phyloP scores from a whole-genome alignment of 2,329 filamentous ascomycete species.

The Aspergillus fischeri region DNA sequence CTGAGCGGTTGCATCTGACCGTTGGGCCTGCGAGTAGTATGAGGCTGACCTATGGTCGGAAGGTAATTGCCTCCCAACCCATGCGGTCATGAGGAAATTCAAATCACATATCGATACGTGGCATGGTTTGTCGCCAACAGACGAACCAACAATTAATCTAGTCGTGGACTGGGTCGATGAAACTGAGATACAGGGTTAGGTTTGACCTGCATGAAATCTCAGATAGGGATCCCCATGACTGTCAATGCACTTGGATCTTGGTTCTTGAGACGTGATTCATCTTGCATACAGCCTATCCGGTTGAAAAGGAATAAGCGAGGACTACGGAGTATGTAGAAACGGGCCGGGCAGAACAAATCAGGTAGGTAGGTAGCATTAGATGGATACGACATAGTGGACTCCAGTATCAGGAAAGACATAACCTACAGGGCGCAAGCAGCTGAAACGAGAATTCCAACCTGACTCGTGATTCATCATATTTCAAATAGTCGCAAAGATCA shows the following conservation, averaged over 20 bases:
- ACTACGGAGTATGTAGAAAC: neutral
- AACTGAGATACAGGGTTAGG: neutral
- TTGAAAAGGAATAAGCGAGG: neutral
- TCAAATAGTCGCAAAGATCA: neutral
- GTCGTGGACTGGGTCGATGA: neutral
- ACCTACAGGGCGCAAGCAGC: neutral
- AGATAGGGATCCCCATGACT: neutral
- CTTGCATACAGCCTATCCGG: neutral
- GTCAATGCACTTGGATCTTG: neutral
- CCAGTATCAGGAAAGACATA: neutral
- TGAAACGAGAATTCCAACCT: neutral
- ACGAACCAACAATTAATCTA: neutral
- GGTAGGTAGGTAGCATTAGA: neutral
- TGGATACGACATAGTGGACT: neutral
- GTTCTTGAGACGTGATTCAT: neutral
- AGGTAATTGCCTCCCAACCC: neutral
- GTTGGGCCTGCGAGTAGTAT: neutral
- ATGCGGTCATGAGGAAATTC: neutral
- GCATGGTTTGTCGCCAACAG: neutral
- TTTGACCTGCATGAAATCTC: neutral
- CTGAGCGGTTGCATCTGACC: neutral
- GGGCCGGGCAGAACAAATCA: neutral
- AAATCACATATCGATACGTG: neutral
- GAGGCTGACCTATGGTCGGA: neutral
- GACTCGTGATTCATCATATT: neutral